Percentiles rank a stretch among this genome's conserved stretches.
Evolutionary conservation across 306 rosid species (phyloP).

Genomic region (Dryas octopetala): DNA sequence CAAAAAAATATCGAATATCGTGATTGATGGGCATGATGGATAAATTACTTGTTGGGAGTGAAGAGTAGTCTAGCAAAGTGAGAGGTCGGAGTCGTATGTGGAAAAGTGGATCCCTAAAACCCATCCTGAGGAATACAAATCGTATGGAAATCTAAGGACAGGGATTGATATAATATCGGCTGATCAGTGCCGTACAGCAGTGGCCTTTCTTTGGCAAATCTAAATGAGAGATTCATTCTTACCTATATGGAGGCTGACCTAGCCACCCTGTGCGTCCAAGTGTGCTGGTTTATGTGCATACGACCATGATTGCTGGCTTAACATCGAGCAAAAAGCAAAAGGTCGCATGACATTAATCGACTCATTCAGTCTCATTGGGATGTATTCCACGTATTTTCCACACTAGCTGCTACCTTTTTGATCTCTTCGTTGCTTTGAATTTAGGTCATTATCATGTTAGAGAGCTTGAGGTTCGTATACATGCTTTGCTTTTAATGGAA

Average conservation of each 20-base stretch:
- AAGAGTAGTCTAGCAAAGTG: neutral
- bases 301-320: neutral
- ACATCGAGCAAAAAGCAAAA: neutral
- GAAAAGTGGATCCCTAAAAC: neutral
- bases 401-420: neutral
- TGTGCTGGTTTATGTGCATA: neutral
- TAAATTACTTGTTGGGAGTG: neutral
- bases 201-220: constrained; percentile 11
- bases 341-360: neutral
- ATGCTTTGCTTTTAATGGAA: neutral
- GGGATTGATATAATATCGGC: neutral
- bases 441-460: neutral
- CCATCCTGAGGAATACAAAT: neutral
- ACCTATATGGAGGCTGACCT: neutral
- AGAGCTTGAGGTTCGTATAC: neutral
- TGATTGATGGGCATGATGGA: neutral
- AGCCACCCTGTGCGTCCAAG: neutral
- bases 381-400: neutral
- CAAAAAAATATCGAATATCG: too few relatives aligned
- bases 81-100: neutral
- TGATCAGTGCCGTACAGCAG: constrained; percentile 18
- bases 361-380: neutral
- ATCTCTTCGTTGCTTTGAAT: neutral
- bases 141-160: neutral
- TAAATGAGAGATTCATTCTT: constrained; percentile 13